phyloP scores from a whole-genome alignment of 2,329 filamentous ascomycete genomes.

The Blastomyces emzantsi region DNA sequence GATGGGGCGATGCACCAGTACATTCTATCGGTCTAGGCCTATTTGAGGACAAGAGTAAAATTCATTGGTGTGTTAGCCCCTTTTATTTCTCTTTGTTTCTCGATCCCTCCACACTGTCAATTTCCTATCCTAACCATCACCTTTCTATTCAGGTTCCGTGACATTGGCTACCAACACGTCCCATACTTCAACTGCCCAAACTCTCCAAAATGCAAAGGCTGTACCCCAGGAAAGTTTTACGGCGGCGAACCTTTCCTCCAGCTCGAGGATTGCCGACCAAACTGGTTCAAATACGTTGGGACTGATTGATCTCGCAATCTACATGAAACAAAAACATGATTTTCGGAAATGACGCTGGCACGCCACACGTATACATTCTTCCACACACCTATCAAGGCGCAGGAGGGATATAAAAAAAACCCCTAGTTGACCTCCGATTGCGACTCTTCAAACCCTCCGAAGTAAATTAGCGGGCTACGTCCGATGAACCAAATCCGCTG shows the following conservation, averaged over 20 bases:
- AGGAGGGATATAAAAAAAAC: neutral
- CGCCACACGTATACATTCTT: neutral
- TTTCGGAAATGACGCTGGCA: neutral
- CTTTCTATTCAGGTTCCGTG: conserved; percentile 69
- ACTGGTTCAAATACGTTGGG: conserved; percentile 94
- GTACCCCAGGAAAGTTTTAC: conserved; percentile 76
- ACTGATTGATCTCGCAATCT: conserved; percentile 44
- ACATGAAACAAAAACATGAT: neutral
- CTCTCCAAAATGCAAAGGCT: conserved; percentile 84
- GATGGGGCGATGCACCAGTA: conserved; percentile 96
- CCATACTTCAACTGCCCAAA: conserved; percentile 99
- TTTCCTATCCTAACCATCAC: neutral
- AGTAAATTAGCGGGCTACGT: neutral
- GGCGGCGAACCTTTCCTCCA: conserved; percentile 79
- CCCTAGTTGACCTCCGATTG: neutral
- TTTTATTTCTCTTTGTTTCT: neutral
- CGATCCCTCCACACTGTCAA: neutral
- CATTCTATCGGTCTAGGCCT: conserved; percentile 88
- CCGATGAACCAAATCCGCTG: neutral
- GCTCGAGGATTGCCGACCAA: conserved; percentile 86
- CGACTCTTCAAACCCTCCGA: neutral
- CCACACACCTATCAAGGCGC: neutral
- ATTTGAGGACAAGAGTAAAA: conserved; percentile 81
- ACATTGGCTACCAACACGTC: conserved; percentile 97
- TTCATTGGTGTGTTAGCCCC: conserved; percentile 66